A percentile compares a stretch with the other conserved stretches of the same genome.
Conservation (phyloP, 164 flowering plant genomes). For the Kingdonia uniflora region DNA sequence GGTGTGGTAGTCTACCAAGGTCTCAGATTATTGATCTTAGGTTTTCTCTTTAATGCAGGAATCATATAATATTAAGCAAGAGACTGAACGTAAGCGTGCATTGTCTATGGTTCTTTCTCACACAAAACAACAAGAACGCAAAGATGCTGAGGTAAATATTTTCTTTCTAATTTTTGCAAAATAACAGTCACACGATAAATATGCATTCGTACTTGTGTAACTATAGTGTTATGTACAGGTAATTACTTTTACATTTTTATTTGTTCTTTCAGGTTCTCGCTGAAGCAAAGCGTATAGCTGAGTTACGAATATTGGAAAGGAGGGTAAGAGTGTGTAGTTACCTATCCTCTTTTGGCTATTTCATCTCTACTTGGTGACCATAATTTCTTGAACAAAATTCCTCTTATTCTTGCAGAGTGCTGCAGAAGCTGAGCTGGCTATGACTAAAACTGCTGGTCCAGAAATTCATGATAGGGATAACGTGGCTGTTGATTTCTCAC, state of each 20-base stretch:
- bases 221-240: too few relatives aligned
- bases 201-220: too few relatives aligned
- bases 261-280: slow-evolving; percentile 58
- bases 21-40: neutral
- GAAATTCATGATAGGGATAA: slow-evolving; percentile 37
- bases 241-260: neutral
- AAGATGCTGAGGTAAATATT: slow-evolving; percentile 71
- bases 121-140: slow-evolving; percentile 85
- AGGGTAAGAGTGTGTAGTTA: slow-evolving; percentile 31
- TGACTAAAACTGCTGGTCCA: slow-evolving; percentile 25
- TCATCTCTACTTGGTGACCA: neutral
- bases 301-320: slow-evolving; percentile 50
- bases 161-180: too few relatives aligned
- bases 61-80: slow-evolving; percentile 62
- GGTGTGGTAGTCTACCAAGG: neutral
- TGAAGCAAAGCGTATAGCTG: slow-evolving; percentile 86
- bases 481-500: slow-evolving; percentile 32
- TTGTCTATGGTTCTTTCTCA: slow-evolving; percentile 79
- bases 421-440: slow-evolving; percentile 47
- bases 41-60: slow-evolving; percentile 37
- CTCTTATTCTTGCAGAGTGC: slow-evolving; percentile 54
- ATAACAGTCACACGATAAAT: neutral
- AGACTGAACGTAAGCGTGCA: slow-evolving; percentile 87
- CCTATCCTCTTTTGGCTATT: neutral
- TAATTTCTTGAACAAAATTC: neutral